These are phyloP conservation scores for Tinospora cordifolia DNA, from an alignment of 164 flowering plant genomes.

Conservation along the genomic window DNA sequence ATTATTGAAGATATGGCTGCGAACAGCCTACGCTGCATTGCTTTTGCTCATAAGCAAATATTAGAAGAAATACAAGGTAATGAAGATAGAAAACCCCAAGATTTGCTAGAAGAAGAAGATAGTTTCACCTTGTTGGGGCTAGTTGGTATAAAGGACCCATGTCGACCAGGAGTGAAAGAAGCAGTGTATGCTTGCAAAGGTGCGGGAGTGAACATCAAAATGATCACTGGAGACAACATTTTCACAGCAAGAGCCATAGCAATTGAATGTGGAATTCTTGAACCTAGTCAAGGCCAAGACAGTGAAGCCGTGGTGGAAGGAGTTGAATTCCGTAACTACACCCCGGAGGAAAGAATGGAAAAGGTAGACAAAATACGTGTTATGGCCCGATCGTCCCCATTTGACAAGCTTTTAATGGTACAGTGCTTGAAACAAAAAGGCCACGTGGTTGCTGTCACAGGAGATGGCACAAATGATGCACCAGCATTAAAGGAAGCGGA, in stretches of 20 bases:
- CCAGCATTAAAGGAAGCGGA: slow-evolving; percentile 76
- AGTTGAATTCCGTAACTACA: slow-evolving; percentile 47
- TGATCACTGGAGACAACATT: slow-evolving; percentile 78
- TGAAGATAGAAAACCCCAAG: slow-evolving; percentile 15
- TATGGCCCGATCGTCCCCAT: slow-evolving; percentile 77
- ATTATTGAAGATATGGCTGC: slow-evolving; percentile 70
- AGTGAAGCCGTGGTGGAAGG: slow-evolving; percentile 56
- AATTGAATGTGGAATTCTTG: slow-evolving; percentile 65
- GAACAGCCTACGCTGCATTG: slow-evolving; percentile 66
- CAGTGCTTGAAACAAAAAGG: slow-evolving; percentile 56
- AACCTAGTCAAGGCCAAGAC: slow-evolving; percentile 9
- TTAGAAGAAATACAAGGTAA: slow-evolving; percentile 15
- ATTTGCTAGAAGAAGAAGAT: slow-evolving; percentile 29
- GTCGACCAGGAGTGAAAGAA: slow-evolving; percentile 45
- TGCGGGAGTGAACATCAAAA: slow-evolving; percentile 61
- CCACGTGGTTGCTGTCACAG: slow-evolving; percentile 69
- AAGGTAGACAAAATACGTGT: slow-evolving; percentile 45
- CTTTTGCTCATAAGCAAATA: slow-evolving; percentile 50
- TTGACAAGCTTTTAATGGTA: slow-evolving; percentile 69
- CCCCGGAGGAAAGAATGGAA: slow-evolving; percentile 41
- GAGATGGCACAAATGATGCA: slow-evolving; percentile 80
- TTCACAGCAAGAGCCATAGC: slow-evolving; percentile 77
- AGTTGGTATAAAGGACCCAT: slow-evolving; percentile 72
- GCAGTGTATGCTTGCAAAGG: slow-evolving; percentile 48
- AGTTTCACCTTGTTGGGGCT: slow-evolving; percentile 49